phyloP scores from a whole-genome alignment of 106 monocot genomes.

The Acorus calamus region DNA sequence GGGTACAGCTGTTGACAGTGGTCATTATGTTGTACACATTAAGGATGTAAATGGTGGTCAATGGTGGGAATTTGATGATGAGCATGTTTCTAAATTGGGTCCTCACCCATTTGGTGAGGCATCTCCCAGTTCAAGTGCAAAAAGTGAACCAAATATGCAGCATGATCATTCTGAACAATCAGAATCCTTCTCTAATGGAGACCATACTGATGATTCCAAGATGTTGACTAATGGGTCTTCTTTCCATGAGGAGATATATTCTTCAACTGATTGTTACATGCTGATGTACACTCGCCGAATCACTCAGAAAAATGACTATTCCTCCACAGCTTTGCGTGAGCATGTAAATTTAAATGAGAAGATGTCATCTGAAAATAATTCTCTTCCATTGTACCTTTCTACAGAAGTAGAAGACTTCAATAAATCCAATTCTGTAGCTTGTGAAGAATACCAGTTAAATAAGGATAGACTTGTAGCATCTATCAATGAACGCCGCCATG shows the following conservation, averaged over 20 bases:
- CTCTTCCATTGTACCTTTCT: conserved; percentile 53
- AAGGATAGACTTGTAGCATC: conserved; percentile 51
- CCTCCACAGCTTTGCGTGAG: neutral
- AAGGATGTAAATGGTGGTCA: conserved; percentile 72
- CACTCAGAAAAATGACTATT: conserved; percentile 7
- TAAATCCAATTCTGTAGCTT: conserved; percentile 34
- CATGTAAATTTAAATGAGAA: conserved; percentile 4
- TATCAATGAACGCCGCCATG: conserved; percentile 60
- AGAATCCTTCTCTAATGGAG: conserved; percentile 31
- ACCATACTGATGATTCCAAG: conserved; percentile 4
- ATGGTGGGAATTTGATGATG: conserved; percentile 99
- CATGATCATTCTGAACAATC: conserved; percentile 3
- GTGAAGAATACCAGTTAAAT: conserved; percentile 61
- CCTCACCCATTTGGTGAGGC: conserved; percentile 65
- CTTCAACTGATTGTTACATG: conserved; percentile 97
- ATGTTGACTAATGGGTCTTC: neutral
- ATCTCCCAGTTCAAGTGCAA: conserved; percentile 26
- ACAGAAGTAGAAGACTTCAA: conserved; percentile 63
- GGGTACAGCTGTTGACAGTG: conserved; percentile 80
- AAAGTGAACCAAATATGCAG: conserved; percentile 13
- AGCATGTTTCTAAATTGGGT: conserved; percentile 76
- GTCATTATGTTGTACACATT: conserved; percentile 96
- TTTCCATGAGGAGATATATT: conserved; percentile 49
- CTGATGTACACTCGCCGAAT: conserved; percentile 63
- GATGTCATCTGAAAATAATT: conserved; percentile 2